Conservation (phyloP, 768 basidiomycete species). For the Trametes meyenii region DNA sequence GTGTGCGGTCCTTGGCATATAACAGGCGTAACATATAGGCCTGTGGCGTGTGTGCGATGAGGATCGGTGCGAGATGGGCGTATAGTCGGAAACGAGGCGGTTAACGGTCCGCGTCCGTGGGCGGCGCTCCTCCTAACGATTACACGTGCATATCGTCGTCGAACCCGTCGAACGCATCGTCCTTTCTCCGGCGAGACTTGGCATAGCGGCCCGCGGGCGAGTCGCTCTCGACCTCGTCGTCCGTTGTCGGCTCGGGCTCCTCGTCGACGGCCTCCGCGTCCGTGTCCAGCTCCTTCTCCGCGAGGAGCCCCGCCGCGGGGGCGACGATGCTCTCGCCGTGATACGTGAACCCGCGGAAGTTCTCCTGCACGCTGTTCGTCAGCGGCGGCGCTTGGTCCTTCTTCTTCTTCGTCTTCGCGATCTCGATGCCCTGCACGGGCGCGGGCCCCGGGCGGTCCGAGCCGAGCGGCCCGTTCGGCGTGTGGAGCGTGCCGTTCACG, state of each 20-base stretch:
- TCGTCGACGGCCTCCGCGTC: slow-evolving; percentile 35
- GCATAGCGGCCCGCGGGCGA: slow-evolving; percentile 74
- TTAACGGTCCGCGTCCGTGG: too few species aligned
- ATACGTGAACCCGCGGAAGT: slow-evolving; percentile 94
- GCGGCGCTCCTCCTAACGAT: slow-evolving; percentile 9
- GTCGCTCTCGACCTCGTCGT: slow-evolving; percentile 78
- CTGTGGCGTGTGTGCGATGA: too few species aligned
- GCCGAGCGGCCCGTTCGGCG: slow-evolving; percentile 79
- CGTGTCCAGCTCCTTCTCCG: slow-evolving; percentile 34
- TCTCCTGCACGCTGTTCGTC: slow-evolving; percentile 93
- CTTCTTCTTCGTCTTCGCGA: slow-evolving; percentile 47
- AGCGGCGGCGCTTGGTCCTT: slow-evolving; percentile 58
- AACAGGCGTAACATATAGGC: not conserved
- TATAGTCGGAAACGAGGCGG: too few species aligned
- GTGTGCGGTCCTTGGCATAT: not conserved
- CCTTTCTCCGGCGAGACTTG: slow-evolving; percentile 41
- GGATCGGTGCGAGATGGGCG: too few species aligned
- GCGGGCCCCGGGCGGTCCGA: slow-evolving; percentile 33
- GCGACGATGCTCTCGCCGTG: slow-evolving; percentile 70
- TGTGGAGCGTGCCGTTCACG: slow-evolving; percentile 47
- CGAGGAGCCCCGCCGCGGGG: slow-evolving; percentile 44
- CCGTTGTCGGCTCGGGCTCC: slow-evolving; percentile 54
- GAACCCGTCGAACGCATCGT: slow-evolving; percentile 36
- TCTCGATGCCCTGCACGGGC: slow-evolving; percentile 47
- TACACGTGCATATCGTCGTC: slow-evolving; percentile 39